These are phyloP conservation scores for Candolleomyces efflorescens DNA, from an alignment of 768 basidiomycete species.

Conservation along the genomic window DNA sequence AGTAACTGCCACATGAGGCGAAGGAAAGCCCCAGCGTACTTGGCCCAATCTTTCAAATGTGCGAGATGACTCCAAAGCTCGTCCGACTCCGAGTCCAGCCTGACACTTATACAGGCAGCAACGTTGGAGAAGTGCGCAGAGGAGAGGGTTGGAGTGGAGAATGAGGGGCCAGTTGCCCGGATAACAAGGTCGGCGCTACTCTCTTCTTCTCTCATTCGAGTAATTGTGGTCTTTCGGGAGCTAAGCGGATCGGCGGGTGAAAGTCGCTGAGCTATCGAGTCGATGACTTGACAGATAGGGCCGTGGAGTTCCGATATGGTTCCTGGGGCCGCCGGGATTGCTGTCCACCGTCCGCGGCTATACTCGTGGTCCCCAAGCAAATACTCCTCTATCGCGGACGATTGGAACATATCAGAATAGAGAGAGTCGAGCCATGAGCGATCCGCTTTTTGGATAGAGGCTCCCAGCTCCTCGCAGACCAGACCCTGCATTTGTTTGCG, in stretches of 20 bases:
- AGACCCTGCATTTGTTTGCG: no score
- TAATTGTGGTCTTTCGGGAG: background rate
- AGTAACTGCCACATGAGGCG: no score
- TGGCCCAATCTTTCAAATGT: background rate
- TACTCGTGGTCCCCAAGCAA: background rate
- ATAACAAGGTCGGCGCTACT: background rate
- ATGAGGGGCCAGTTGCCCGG: background rate
- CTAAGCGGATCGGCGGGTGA: background rate
- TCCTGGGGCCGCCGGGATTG: background rate
- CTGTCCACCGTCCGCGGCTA: background rate
- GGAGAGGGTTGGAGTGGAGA: background rate
- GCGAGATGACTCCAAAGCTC: background rate
- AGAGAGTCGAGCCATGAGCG: no score
- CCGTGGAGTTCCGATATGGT: background rate
- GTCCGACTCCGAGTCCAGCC: background rate
- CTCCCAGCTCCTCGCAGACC: no score
- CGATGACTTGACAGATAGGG: background rate
- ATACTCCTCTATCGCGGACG: no score
- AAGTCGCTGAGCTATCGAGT: background rate
- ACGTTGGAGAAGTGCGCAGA: background rate
- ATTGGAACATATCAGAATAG: no score
- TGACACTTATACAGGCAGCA: background rate
- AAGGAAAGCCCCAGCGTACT: background rate
- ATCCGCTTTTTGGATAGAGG: no score
- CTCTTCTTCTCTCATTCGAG: background rate